Base-by-base conservation (phyloP, 768 basidiomycete species). In the Boletus insuetus region DNA sequence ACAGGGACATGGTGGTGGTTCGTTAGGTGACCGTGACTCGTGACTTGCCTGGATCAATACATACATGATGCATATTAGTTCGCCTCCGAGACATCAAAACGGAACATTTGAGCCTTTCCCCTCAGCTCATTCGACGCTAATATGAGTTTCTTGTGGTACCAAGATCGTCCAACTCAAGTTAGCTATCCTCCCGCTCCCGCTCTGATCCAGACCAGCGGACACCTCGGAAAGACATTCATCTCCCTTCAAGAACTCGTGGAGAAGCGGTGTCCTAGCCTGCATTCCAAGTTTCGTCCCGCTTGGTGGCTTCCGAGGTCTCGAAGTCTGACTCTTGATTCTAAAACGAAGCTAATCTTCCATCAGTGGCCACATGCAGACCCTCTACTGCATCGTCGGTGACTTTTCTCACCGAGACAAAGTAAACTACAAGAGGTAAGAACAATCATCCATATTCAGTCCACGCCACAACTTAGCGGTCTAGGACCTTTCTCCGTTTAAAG, bases 231-330 rank as follows among this genome's bases (percentile, higher is more conserved):
- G 26, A 53, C 58, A 16, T 35, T 14, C 24, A 20, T 70, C 26
- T 66, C 64, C 16, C 59, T 71, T 17, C 66, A 57, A 34, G 71
- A 71, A 35, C 61, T 71, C 42, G 66, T 73, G n/a, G 61, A 72
- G 55, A 58, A 60, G 45, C 61, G 56, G 53, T 71, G 70, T 47
- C 70, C 70, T 19, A 68, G 64, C 41, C 49, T 71, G 40, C 48
- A 45, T 52, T 64, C 66, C 51, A 43, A 56, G 56, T 71, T 73
- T 44, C 58, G 45, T 38, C 70, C 71, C 14, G 63, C 59, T 20
- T 71, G 70, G 70, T 71, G 70, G 70, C 66, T 71, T 51, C 63
- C 71, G 14, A 72, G 66, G 70, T 71, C 47, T 46, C 44, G 59
- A 49, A 37, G 37, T 31, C 16, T 39, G 38, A 14, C 11, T 19